phyloP scores from a whole-genome alignment of 106 monocot species.

The Ottelia alismoides region DNA sequence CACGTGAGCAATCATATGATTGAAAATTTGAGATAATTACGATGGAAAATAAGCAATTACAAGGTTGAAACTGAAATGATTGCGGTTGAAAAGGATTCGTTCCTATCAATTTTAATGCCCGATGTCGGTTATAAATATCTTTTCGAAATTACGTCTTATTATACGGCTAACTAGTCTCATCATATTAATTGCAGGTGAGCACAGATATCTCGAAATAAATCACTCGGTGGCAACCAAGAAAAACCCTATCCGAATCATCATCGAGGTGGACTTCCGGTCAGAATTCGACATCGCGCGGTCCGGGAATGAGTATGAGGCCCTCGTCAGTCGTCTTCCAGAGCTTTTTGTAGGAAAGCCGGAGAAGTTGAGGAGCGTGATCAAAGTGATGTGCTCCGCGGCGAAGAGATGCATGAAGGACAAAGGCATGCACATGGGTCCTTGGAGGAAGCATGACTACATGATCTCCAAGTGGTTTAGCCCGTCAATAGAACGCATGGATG shows the following conservation, averaged over 20 bases:
- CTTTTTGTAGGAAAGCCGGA: slow-evolving; percentile 71
- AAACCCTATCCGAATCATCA: slow-evolving; percentile 33
- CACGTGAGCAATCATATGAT: too few relatives aligned
- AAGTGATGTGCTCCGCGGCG: slow-evolving; percentile 62
- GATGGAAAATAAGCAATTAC: too few relatives aligned
- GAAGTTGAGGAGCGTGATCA: slow-evolving; percentile 39
- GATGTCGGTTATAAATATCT: neutral
- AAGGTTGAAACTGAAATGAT: too few relatives aligned
- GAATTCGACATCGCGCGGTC: slow-evolving; percentile 85
- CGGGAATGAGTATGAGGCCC: slow-evolving; percentile 36
- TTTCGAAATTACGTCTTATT: too few relatives aligned
- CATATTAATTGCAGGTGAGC: slow-evolving; percentile 59
- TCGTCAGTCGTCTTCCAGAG: slow-evolving; percentile 61
- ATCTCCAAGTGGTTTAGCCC: slow-evolving; percentile 77
- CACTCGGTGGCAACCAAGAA: slow-evolving; percentile 19
- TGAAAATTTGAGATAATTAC: too few relatives aligned
- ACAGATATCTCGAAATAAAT: slow-evolving; percentile 61
- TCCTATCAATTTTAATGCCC: too few relatives aligned
- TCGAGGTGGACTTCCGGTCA: slow-evolving; percentile 59
- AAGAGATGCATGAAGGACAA: slow-evolving; percentile 94
- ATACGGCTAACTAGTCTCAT: too few relatives aligned
- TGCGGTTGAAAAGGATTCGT: too few relatives aligned
- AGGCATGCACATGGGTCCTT: slow-evolving; percentile 81
- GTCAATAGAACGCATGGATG: too few relatives aligned
- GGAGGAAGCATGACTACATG: slow-evolving; percentile 95